Conservation (phyloP, 371 early-diverging fungal species). For the Batkoa obscura region DNA sequence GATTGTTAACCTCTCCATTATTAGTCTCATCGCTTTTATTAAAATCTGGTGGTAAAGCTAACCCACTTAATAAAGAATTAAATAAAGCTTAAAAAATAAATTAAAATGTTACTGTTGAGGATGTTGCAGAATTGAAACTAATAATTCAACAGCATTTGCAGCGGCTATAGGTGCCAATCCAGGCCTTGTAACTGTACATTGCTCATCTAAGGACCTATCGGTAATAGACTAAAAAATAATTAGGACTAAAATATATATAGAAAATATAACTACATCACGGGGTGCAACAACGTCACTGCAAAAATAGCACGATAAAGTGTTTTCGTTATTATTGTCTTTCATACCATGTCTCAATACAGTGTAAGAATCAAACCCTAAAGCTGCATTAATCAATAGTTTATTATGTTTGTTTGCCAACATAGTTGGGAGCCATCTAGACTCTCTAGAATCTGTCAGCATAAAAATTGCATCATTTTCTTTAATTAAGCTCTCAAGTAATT, state of each 20-base stretch:
- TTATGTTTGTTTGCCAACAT: constrained; percentile 41
- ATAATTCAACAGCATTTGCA: constrained; percentile 72
- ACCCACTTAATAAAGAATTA: not conserved
- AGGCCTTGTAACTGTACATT: constrained; percentile 93
- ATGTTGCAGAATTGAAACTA: constrained; percentile 74
- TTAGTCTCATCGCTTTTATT: constrained; percentile 19
- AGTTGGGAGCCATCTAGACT: constrained; percentile 90
- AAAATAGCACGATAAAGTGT: constrained; percentile 78
- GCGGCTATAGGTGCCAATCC: constrained; percentile 77
- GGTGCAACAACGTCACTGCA: constrained; percentile 85
- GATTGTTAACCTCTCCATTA: constrained; percentile 11
- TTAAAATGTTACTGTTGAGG: constrained; percentile 39
- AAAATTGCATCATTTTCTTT: constrained; percentile 65
- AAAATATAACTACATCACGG: constrained; percentile 55
- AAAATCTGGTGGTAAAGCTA: constrained; percentile 10
- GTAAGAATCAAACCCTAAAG: constrained; percentile 88
- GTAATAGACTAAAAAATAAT: constrained; percentile 47
- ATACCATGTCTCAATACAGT: constrained; percentile 91
- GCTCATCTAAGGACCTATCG: constrained; percentile 87
- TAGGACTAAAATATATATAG: not conserved
- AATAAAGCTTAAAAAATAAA: constrained; percentile 6
- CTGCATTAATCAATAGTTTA: constrained; percentile 74
- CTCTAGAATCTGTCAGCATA: constrained; percentile 83
- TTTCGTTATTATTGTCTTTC: constrained; percentile 6
- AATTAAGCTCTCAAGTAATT: constrained; percentile 35